Percentiles rank a stretch among this genome's conserved stretches.
Evolutionary conservation across 495 filamentous ascomycete species (phyloP).

Genomic region (Melanomma pulvis-pyrius): DNA sequence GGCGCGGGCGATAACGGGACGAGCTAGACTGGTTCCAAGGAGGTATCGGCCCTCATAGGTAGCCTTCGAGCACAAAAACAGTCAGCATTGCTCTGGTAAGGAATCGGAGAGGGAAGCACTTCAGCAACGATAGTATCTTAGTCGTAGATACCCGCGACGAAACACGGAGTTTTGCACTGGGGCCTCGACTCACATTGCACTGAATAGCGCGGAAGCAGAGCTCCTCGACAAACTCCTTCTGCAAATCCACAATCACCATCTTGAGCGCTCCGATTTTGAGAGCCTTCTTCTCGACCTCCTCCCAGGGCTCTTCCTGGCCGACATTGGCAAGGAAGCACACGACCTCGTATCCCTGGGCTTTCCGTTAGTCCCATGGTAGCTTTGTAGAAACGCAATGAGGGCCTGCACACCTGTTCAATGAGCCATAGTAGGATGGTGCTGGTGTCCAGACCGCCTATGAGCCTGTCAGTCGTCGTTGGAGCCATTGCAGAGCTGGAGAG

Average conservation of each 20-base stretch:
- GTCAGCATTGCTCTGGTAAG: too few species aligned
- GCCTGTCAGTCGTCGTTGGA: not conserved
- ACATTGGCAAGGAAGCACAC: constrained; percentile 60
- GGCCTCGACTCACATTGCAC: too few species aligned
- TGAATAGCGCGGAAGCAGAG: constrained; percentile 86
- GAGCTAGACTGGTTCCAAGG: constrained; percentile 64
- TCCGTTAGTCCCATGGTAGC: constrained; percentile 43
- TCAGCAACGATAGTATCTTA: too few species aligned
- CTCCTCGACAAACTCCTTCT: constrained; percentile 79
- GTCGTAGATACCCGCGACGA: too few species aligned
- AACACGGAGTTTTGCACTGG: too few species aligned
- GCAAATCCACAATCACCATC: constrained; percentile 66
- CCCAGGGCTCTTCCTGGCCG: constrained; percentile 59
- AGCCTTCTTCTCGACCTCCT: constrained; percentile 67
- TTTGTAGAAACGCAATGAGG: too few species aligned
- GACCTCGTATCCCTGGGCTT: constrained; percentile 70
- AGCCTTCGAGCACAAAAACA: too few species aligned
- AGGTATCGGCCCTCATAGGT: constrained; percentile 64
- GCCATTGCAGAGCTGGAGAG: not conserved
- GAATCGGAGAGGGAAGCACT: too few species aligned
- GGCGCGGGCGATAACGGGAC: constrained; percentile 84
- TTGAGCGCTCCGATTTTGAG: constrained; percentile 68
- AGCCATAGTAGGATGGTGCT: constrained; percentile 33
- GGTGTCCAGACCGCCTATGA: constrained; percentile 35
- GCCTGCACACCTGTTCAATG: constrained; percentile 10